Conservation (phyloP, 805 yeast species). For the Candida nanaspora region DNA sequence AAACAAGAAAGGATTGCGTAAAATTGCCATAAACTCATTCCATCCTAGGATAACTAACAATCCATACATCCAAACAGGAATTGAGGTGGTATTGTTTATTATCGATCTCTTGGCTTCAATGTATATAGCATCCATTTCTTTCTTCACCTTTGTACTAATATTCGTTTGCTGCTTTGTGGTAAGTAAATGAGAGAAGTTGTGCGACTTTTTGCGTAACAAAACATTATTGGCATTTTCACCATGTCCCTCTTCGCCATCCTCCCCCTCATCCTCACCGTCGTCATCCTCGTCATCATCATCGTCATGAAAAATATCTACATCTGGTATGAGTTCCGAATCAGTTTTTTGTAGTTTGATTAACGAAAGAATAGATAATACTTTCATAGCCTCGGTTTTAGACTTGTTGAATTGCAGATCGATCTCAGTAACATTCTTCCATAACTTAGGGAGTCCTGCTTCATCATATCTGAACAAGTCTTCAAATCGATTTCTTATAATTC, state of each 20-base stretch:
- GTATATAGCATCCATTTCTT: conserved; percentile 70
- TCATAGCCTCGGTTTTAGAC: conserved; percentile 53
- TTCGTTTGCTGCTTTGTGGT: conserved; percentile 49
- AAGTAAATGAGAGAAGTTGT: conserved; percentile 50
- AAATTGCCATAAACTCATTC: conserved; percentile 87
- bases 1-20: conserved; percentile 81
- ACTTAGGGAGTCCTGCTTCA: conserved; percentile 68
- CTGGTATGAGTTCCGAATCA: conserved; percentile 55
- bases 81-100: conserved; percentile 65
- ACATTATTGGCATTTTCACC: no score
- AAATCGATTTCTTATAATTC: conserved; percentile 68
- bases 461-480: conserved; percentile 83
- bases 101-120: conserved; percentile 87
- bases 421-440: conserved; percentile 71
- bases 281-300: conserved; percentile 26
- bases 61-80: conserved; percentile 78
- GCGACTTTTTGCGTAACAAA: conserved; percentile 17
- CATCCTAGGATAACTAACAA: conserved; percentile 78
- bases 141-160: conserved; percentile 54
- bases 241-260: no score
- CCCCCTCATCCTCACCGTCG: conserved; percentile 28
- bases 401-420: conserved; percentile 57
- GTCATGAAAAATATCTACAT: conserved; percentile 35
- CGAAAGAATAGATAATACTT: conserved; percentile 52
- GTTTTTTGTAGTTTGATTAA: conserved; percentile 42